Percentiles rank a stretch among this genome's conserved stretches.
These are phyloP conservation scores for Scutellospora calospora DNA, from an alignment of 371 early-diverging fungal species.

Conservation along the genomic window DNA sequence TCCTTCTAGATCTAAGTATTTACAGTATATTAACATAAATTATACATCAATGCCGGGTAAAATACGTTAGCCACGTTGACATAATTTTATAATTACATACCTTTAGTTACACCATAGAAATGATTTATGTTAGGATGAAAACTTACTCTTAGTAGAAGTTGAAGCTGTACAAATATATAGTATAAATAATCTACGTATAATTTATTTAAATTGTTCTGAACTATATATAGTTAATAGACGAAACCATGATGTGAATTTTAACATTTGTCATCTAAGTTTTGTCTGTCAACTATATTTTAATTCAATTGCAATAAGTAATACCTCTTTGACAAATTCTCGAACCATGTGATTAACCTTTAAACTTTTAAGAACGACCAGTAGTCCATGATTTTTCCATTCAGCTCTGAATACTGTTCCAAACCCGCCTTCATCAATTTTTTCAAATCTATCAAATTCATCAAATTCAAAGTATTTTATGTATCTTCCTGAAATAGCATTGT, in stretches of 20 bases:
- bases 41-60: not conserved
- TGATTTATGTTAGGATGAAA: conserved; percentile 7
- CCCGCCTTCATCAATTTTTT: not conserved
- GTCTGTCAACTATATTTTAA: too few relatives aligned
- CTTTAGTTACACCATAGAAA: conserved; percentile 10
- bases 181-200: too few relatives aligned
- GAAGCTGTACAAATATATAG: not conserved
- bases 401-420: not conserved
- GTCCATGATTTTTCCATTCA: not conserved
- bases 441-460: not conserved
- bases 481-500: not conserved
- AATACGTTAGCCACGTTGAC: too few relatives aligned
- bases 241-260: too few relatives aligned
- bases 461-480: not conserved
- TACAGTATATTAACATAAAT: not conserved
- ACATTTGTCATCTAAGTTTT: too few relatives aligned
- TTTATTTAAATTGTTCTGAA: too few relatives aligned
- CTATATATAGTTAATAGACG: too few relatives aligned
- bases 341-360: not conserved
- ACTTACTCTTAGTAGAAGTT: not conserved
- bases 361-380: not conserved
- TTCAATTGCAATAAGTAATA: too few relatives aligned
- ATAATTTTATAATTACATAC: not conserved
- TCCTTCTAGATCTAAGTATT: not conserved
- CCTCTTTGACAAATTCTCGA: too few relatives aligned